phyloP scores from a whole-genome alignment of 371 early-diverging fungal species.

The Mortierella sp. region DNA sequence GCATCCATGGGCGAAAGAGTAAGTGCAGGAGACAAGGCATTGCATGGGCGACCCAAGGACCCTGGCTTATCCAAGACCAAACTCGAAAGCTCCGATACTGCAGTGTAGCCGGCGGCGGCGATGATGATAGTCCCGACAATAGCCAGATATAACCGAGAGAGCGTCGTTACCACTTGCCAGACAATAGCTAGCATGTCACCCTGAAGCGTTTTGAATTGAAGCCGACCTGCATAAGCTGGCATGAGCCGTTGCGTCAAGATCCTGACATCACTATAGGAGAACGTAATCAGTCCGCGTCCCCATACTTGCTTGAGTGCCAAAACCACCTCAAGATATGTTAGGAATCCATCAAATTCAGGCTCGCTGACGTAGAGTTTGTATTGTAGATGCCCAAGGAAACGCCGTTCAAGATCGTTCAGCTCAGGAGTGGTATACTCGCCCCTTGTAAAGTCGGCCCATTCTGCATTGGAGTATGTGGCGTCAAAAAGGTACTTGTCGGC shows the following conservation, averaged over 20 bases:
- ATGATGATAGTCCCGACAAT: constrained; percentile 41
- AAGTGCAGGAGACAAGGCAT: constrained; percentile 5
- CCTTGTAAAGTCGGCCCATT: constrained; percentile 68
- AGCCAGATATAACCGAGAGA: constrained; percentile 36
- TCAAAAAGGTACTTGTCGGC: constrained; percentile 56
- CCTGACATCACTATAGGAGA: constrained; percentile 63
- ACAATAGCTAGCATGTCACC: constrained; percentile 36
- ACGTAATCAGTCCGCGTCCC: constrained; percentile 31
- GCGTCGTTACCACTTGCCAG: constrained; percentile 44
- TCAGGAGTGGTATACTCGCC: constrained; percentile 57
- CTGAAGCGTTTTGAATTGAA: constrained; percentile 52
- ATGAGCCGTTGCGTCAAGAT: constrained; percentile 59
- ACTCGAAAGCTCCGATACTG: constrained; percentile 26
- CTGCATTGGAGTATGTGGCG: constrained; percentile 67
- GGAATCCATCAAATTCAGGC: constrained; percentile 59
- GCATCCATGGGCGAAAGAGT: not conserved
- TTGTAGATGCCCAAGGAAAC: constrained; percentile 58
- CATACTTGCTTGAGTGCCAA: constrained; percentile 57
- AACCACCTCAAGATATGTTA: constrained; percentile 60
- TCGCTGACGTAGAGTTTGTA: constrained; percentile 59
- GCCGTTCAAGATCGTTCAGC: constrained; percentile 62
- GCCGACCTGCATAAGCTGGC: constrained; percentile 58
- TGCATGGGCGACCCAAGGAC: not conserved
- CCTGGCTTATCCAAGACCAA: not conserved
- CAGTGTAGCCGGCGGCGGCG: constrained; percentile 37